A percentile compares a stretch with the other conserved stretches of the same genome.
Evolutionary conservation across 257 asterid genomes (phyloP).

Genomic region (Orobanche coerulescens): DNA sequence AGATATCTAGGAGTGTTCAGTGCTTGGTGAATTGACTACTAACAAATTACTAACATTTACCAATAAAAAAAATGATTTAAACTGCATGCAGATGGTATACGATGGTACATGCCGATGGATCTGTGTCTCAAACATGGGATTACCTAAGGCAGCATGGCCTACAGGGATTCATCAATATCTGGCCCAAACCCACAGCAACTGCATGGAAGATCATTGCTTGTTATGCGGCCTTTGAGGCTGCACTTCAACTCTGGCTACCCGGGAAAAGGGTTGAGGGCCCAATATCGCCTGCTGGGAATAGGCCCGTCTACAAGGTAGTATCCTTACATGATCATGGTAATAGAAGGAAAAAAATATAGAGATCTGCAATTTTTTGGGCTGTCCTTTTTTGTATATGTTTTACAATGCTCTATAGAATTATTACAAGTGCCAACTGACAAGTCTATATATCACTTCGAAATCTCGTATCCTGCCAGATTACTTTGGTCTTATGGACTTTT

Average conservation of each 20-base stretch:
- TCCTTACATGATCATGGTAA: not conserved
- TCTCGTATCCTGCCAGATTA: constrained; percentile 3
- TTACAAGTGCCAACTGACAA: not conserved
- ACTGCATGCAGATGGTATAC: constrained; percentile 84
- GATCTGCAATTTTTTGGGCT: not conserved
- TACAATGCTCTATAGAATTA: not conserved
- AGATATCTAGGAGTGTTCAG: too few relatives aligned
- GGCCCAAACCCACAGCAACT: constrained; percentile 75
- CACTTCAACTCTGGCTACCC: constrained; percentile 82
- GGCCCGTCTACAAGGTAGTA: constrained; percentile 79
- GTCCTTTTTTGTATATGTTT: not conserved
- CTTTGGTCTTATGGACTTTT: constrained; percentile 14
- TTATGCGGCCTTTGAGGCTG: constrained; percentile 82
- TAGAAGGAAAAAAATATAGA: too few relatives aligned
- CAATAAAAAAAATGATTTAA: too few relatives aligned
- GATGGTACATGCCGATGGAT: constrained; percentile 95
- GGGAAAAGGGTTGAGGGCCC: constrained; percentile 90
- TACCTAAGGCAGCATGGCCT: constrained; percentile 62
- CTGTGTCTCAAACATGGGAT: constrained; percentile 56
- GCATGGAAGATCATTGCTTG: constrained; percentile 72
- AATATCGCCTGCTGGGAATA: constrained; percentile 78
- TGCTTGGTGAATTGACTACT: too few relatives aligned
- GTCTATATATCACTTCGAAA: too few relatives aligned
- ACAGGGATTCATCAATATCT: constrained; percentile 56
- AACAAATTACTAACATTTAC: too few relatives aligned